A percentile compares a stretch with the other conserved stretches of the same genome.
phyloP scores from a whole-genome alignment of 345 rosid genomes.

The Rubroshorea leprosula region DNA sequence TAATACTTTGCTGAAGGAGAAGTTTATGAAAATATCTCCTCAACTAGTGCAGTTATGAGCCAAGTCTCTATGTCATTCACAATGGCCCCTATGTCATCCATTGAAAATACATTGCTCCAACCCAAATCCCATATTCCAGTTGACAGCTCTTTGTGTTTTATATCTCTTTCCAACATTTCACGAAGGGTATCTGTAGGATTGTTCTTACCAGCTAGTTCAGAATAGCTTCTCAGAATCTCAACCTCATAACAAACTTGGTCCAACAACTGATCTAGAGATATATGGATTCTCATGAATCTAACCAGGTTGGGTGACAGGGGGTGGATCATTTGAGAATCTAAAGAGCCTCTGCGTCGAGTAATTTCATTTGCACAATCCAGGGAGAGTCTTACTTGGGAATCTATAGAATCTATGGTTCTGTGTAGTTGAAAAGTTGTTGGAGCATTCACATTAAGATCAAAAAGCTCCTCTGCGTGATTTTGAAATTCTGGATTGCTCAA shows the following conservation, averaged over 20 bases:
- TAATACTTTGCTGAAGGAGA: background rate
- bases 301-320: slow-evolving; percentile 5
- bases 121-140: slow-evolving; percentile 70
- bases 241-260: slow-evolving; percentile 48
- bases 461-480: slow-evolving; percentile 42
- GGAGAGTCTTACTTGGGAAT: slow-evolving; percentile 33
- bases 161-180: slow-evolving; percentile 51
- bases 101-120: slow-evolving; percentile 58
- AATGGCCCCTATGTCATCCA: slow-evolving; percentile 44
- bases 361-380: slow-evolving; percentile 68
- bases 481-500: slow-evolving; percentile 41
- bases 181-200: slow-evolving; percentile 30
- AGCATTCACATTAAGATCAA: slow-evolving; percentile 29
- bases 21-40: slow-evolving; percentile 36
- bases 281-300: slow-evolving; percentile 20
- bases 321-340: slow-evolving; percentile 21
- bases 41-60: slow-evolving; percentile 45
- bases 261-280: slow-evolving; percentile 47
- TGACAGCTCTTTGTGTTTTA: slow-evolving; percentile 36
- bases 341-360: slow-evolving; percentile 34
- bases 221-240: slow-evolving; percentile 40
- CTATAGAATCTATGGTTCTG: slow-evolving; percentile 5
- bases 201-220: slow-evolving; percentile 21
- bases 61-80: slow-evolving; percentile 53
- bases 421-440: slow-evolving; percentile 14